Evolutionary conservation across 306 rosid species (phyloP).

Genomic region (Sesbania bispinosa): DNA sequence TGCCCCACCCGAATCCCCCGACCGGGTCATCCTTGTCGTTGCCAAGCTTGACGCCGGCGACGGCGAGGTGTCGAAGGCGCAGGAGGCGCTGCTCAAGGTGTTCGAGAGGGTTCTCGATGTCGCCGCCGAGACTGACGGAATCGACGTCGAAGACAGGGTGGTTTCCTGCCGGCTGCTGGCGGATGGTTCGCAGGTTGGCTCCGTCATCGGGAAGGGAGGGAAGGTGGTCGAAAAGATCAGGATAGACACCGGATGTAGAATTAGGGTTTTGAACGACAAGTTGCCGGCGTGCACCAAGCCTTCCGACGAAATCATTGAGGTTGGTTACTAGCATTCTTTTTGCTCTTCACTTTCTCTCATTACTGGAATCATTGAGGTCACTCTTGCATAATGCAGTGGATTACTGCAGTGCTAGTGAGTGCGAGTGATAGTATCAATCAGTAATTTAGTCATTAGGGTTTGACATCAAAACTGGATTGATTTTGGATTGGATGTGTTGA

Average conservation of each 20-base stretch:
- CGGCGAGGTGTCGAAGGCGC: conserved; percentile 49
- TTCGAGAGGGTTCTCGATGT: conserved; percentile 83
- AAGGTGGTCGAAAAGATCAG: conserved; percentile 86
- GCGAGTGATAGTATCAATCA: background rate
- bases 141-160: conserved; percentile 42
- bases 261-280: conserved; percentile 64
- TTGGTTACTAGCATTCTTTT: conserved; percentile 21
- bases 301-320: conserved; percentile 81
- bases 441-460: background rate
- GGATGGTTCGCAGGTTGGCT: conserved; percentile 54
- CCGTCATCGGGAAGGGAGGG: conserved; percentile 92
- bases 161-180: conserved; percentile 78
- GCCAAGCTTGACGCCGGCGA: conserved; percentile 26
- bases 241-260: conserved; percentile 66
- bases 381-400: background rate
- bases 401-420: background rate
- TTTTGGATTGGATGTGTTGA: background rate
- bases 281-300: conserved; percentile 54
- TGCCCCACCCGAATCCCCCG: conserved; percentile 60
- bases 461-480: background rate
- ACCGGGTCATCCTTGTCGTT: conserved; percentile 55
- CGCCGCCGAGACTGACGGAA: conserved; percentile 68
- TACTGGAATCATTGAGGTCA: background rate
- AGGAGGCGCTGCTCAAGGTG: conserved; percentile 78
- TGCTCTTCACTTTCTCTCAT: background rate